Evolutionary conservation across 108 stramenopile genomes (phyloP).

Genomic region (Fragilaria radians): DNA sequence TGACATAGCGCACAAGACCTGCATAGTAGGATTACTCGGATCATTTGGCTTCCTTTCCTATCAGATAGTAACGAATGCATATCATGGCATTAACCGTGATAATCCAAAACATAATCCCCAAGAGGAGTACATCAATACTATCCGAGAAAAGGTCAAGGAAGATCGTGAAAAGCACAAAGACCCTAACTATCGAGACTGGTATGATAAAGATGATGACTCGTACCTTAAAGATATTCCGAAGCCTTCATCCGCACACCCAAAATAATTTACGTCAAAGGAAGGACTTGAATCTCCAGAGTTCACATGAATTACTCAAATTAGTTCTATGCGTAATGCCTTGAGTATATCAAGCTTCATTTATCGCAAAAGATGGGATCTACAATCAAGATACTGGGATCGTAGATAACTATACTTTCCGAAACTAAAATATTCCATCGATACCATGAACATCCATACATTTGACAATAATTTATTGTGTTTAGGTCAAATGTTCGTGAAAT

Average conservation of each 20-base stretch:
- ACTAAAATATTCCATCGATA: too few species aligned
- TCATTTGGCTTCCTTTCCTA: slow-evolving; percentile 51
- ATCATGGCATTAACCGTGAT: slow-evolving; percentile 16
- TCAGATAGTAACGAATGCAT: slow-evolving; percentile 45
- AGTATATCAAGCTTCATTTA: too few species aligned
- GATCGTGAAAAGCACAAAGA: slow-evolving; percentile 56
- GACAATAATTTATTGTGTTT: too few species aligned
- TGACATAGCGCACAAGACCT: slow-evolving; percentile 62
- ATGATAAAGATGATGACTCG: slow-evolving; percentile 74
- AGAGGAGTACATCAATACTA: slow-evolving; percentile 47
- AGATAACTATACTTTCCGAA: too few species aligned
- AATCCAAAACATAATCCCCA: slow-evolving; percentile 29
- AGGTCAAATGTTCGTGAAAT: too few species aligned
- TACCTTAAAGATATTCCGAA: slow-evolving; percentile 65
- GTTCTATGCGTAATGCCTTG: too few species aligned
- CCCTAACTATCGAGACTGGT: slow-evolving; percentile 64
- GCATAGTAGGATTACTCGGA: slow-evolving; percentile 47
- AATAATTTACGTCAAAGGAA: background rate
- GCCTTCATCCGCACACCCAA: background rate
- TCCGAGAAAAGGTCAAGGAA: slow-evolving; percentile 62
- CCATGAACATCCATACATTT: too few species aligned
- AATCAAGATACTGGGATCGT: too few species aligned
- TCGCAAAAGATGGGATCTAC: too few species aligned
- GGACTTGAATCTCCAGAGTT: too few species aligned
- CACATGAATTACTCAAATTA: too few species aligned